phyloP scores from a whole-genome alignment of 306 rosid genomes.

The Carpinus fangiana region DNA sequence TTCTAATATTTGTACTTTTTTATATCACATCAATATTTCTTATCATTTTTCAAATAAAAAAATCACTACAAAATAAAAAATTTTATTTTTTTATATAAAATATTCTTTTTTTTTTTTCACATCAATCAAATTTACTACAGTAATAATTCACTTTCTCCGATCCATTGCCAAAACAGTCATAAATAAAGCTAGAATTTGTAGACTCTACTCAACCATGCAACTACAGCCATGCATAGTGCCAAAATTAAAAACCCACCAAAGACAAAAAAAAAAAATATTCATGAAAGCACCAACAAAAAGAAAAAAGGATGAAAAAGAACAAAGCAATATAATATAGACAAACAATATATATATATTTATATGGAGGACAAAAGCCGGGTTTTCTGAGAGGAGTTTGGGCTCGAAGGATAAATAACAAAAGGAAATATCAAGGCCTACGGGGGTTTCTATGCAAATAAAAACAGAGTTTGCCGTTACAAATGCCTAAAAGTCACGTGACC shows the following conservation, averaged over 20 bases:
- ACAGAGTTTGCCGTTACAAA: slow-evolving; percentile 34
- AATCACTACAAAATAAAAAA: too few relatives aligned
- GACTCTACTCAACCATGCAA: slow-evolving; percentile 1
- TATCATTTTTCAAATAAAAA: too few relatives aligned
- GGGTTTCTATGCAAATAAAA: slow-evolving; percentile 9
- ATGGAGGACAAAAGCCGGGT: slow-evolving; percentile 36
- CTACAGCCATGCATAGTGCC: slow-evolving; percentile 33
- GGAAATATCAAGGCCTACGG: background rate
- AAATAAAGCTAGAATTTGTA: background rate
- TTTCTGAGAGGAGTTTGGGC: slow-evolving; percentile 21
- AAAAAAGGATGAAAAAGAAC: background rate
- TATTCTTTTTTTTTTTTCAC: too few relatives aligned
- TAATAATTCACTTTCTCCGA: too few relatives aligned
- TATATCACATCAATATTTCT: too few relatives aligned
- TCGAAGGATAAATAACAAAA: background rate
- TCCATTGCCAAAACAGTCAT: too few relatives aligned
- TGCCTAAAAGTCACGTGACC: slow-evolving; percentile 61
- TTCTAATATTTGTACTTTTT: too few relatives aligned
- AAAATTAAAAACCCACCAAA: slow-evolving; percentile 8
- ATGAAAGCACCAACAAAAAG: background rate
- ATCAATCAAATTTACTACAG: too few relatives aligned
- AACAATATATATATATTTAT: background rate
- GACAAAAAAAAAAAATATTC: too few relatives aligned
- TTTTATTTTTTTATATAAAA: too few relatives aligned
- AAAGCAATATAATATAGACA: too few relatives aligned